Base-by-base conservation (phyloP, 495 filamentous ascomycete species). In the Cercophora scortea region DNA sequence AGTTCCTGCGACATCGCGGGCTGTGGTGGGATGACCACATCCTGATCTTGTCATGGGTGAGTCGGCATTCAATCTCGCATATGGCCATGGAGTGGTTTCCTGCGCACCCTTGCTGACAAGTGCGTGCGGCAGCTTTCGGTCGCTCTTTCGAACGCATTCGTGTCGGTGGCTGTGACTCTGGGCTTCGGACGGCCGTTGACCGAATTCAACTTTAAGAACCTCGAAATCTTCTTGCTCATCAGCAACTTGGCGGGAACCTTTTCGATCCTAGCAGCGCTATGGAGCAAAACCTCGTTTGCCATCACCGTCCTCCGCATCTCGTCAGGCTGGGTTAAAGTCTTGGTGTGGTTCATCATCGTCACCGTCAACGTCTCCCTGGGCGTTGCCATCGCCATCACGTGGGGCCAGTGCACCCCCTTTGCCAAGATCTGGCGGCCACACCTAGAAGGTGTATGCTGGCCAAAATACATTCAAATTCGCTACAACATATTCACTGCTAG, bases 101-200 rank as follows among this genome's bases (percentile, higher is more conserved):
- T 25, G 25, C 25, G 25, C 25, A 25, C 25, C 25, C 36, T 7
- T 8, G 36, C 36, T 38, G 36, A 38, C 36, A 38, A 38, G 36
- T 13, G 10, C 6, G 4, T 13, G 10, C 6, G 4, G 2, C 45
- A 61, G 59, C 40, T 61, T n/a, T 53, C 56, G 10, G 47, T 61
- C n/a, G 51, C 59, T 12, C 35, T 64, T 8, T 63, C 64, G 4
- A 89, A 95, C 65, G 78, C 76, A 4, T 95, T 96, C 61, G 81
- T 96, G 53, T 79, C 80, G 9, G 59, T 66, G 18, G 44, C 49
- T 4, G 50, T 68, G n/a, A 67, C 53, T 13, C 41, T 60, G 4
- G 67, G 66, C 13, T 67, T 66, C 36, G 61, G 60, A 1, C 53
- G 59, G 12, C 62, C 60, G 8, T 48, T 62, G 1, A 53, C 45